A percentile compares a stretch with the other conserved stretches of the same genome.
phyloP scores from a whole-genome alignment of 148 eudicot genomes.

The Bassia scoparia region DNA sequence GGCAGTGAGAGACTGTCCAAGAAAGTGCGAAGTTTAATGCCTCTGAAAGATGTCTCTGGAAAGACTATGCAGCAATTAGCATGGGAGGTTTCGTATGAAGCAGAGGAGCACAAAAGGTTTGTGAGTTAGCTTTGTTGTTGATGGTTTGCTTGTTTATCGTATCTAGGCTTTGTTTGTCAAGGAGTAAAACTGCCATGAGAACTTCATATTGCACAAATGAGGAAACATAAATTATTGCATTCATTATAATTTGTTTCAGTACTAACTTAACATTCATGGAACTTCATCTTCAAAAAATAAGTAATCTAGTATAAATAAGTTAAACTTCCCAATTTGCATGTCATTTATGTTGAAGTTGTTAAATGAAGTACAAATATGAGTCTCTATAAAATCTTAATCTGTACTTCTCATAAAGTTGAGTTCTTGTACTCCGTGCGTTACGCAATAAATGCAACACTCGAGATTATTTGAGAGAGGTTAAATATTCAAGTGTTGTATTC shows the following conservation, averaged over 20 bases:
- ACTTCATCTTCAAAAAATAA: background rate
- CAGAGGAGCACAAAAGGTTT: slow-evolving; percentile 56
- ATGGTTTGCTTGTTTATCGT: slow-evolving; percentile 7
- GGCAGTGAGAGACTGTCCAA: slow-evolving; percentile 67
- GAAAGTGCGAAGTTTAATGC: slow-evolving; percentile 69
- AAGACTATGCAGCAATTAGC: slow-evolving; percentile 66
- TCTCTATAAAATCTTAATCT: background rate
- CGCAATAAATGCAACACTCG: too few species aligned
- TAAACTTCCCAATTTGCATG: background rate
- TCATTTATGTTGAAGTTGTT: background rate
- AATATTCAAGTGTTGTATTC: too few species aligned
- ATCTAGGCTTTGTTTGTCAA: background rate
- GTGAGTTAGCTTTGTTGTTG: slow-evolving; percentile 15
- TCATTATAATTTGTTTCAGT: background rate
- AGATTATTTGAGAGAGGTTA: too few species aligned
- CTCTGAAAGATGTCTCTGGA: slow-evolving; percentile 80
- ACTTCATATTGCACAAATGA: background rate
- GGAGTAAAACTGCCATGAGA: background rate
- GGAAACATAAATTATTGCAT: background rate
- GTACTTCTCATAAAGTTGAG: background rate
- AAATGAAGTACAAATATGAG: background rate
- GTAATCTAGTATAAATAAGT: too few species aligned
- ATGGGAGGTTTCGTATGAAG: slow-evolving; percentile 48
- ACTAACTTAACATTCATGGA: slow-evolving; percentile 3
- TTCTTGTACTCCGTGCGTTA: too few species aligned